Conservation (phyloP, 495 filamentous ascomycete species). For the Neurospora sp. region DNA sequence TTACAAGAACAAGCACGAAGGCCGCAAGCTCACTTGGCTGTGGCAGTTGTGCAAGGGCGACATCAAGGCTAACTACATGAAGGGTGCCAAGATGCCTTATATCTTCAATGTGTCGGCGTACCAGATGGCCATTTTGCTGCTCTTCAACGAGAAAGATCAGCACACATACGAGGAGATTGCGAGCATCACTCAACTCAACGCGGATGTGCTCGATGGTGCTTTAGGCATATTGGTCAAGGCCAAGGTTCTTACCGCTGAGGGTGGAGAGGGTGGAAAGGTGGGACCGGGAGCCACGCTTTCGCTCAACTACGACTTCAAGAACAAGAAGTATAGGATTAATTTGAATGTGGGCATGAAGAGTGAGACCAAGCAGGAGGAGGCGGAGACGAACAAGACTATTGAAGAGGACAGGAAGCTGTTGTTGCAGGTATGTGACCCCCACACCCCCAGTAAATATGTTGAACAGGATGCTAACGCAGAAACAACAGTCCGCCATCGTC, state of each 20-base stretch:
- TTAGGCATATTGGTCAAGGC: constrained; percentile 81
- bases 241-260: constrained; percentile 58
- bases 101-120: constrained; percentile 97
- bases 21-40: constrained; percentile 92
- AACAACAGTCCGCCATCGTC: constrained; percentile 98
- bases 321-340: constrained; percentile 94
- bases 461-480: too few species aligned
- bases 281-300: constrained; percentile 65
- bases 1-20: constrained; percentile 92
- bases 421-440: constrained; percentile 60
- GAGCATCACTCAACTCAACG: constrained; percentile 63
- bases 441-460: too few species aligned
- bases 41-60: constrained; percentile 99
- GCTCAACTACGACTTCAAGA: constrained; percentile 91
- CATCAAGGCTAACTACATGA: constrained; percentile 86
- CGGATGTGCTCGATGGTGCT: constrained; percentile 76
- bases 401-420: constrained; percentile 95
- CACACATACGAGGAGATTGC: constrained; percentile 81
- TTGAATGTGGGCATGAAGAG: constrained; percentile 90
- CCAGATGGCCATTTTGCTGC: constrained; percentile 92
- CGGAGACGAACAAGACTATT: constrained; percentile 98
- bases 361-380: constrained; percentile 88
- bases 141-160: constrained; percentile 88
- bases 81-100: constrained; percentile 77
- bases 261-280: constrained; percentile 61